Conservation (phyloP, 371 early-diverging fungal species). For the Lichtheimia hyalospora region DNA sequence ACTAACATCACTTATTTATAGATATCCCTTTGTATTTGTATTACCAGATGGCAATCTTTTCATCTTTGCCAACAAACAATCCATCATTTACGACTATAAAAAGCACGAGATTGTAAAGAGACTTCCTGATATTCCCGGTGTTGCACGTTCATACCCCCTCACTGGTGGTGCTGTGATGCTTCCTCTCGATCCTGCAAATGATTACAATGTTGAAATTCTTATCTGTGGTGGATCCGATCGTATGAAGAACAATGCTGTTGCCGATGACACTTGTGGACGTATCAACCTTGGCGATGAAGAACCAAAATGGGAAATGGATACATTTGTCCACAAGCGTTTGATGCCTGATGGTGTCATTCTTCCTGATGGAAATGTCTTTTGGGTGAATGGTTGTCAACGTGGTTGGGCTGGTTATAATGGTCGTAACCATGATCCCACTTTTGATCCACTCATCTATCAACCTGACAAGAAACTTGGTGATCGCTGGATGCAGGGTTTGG, state of each 20-base stretch:
- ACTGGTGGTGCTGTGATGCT: slow-evolving; percentile 59
- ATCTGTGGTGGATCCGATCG: slow-evolving; percentile 62
- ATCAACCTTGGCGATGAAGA: slow-evolving; percentile 49
- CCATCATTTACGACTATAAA: slow-evolving; percentile 53
- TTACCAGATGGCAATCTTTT: slow-evolving; percentile 56
- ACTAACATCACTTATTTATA: slow-evolving; percentile 9
- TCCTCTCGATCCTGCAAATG: slow-evolving; percentile 57
- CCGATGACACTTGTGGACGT: slow-evolving; percentile 54
- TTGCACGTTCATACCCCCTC: slow-evolving; percentile 63
- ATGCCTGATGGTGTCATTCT: slow-evolving; percentile 65
- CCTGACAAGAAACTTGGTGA: slow-evolving; percentile 37
- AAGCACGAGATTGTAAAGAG: slow-evolving; percentile 43
- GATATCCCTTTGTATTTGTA: slow-evolving; percentile 53
- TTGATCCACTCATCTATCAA: slow-evolving; percentile 59
- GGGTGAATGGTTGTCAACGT: slow-evolving; percentile 63
- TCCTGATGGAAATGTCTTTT: slow-evolving; percentile 59
- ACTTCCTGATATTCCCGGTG: slow-evolving; percentile 56
- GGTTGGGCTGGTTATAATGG: slow-evolving; percentile 62
- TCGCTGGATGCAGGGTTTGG: slow-evolving; percentile 45
- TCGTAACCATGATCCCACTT: slow-evolving; percentile 54
- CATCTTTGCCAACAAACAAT: slow-evolving; percentile 56
- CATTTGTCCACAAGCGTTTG: slow-evolving; percentile 55
- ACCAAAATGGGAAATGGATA: slow-evolving; percentile 62
- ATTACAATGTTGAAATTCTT: slow-evolving; percentile 59
- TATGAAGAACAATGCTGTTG: slow-evolving; percentile 32